phyloP scores from a whole-genome alignment of 805 yeast species.

The Metschnikowia reukaufii region DNA sequence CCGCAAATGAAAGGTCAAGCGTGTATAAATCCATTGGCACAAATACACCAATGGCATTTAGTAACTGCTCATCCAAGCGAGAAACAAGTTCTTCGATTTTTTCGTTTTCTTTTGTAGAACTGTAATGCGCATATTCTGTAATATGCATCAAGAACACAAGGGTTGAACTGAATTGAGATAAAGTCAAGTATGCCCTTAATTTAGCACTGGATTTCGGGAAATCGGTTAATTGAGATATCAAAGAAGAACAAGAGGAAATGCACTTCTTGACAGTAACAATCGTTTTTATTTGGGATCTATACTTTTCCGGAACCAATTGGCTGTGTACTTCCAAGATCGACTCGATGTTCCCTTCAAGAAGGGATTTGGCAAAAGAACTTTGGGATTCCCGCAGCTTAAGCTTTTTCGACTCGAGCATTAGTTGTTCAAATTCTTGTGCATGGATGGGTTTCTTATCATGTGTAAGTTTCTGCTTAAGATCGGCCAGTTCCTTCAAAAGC shows the following conservation, averaged over 20 bases:
- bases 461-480: conserved; percentile 3
- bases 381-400: background rate
- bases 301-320: conserved; percentile 7
- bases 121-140: conserved; percentile 1
- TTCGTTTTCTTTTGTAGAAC: background rate
- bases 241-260: conserved; percentile 1
- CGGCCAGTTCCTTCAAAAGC: conserved; percentile 4
- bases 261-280: background rate
- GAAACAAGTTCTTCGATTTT: background rate
- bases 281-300: conserved; percentile 1
- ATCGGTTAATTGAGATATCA: background rate
- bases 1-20: conserved; percentile 5
- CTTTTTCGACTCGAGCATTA: conserved; percentile 5
- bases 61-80: background rate
- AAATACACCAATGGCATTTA: background rate
- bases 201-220: background rate
- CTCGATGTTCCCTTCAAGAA: background rate
- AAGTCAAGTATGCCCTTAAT: background rate
- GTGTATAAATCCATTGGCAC: conserved; percentile 4
- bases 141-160: background rate
- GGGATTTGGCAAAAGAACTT: background rate
- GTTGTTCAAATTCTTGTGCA: conserved; percentile 6
- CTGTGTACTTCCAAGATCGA: background rate
- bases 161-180: background rate
- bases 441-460: background rate